Evolutionary conservation across 768 basidiomycete species (phyloP).

Genomic region (Guyanaporus albipodus): DNA sequence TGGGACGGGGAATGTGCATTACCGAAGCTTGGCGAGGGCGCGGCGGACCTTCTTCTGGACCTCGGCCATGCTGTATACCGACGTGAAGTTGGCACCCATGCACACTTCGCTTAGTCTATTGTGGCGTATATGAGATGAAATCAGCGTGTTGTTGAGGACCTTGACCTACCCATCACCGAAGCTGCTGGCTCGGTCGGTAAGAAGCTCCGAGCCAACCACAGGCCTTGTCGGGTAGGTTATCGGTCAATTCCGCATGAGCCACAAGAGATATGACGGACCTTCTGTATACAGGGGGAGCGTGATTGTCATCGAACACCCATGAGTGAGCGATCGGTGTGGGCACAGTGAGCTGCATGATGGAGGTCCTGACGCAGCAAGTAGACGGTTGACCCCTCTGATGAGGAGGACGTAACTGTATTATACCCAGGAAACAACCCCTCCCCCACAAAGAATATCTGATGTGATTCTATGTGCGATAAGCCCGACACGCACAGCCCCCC

Average conservation of each 20-base stretch:
- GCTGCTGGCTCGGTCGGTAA: slow-evolving; percentile 6
- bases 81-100: slow-evolving; percentile 9
- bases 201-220: slow-evolving; percentile 12
- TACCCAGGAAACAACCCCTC: neutral
- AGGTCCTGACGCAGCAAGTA: no score
- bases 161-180: slow-evolving; percentile 5
- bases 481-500: no score
- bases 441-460: no score
- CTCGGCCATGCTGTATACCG: neutral
- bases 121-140: neutral
- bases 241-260: no score
- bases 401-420: neutral
- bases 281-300: neutral
- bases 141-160: neutral
- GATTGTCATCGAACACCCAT: neutral
- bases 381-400: no score
- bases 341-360: neutral
- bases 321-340: neutral
- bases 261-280: slow-evolving; percentile 4
- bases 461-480: no score
- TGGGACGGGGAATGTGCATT: neutral
- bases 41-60: slow-evolving; percentile 2
- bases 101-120: slow-evolving; percentile 4
- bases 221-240: no score
- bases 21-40: slow-evolving; percentile 13